Conservation (phyloP, 805 yeast species). For the Kazachstania taianensis region DNA sequence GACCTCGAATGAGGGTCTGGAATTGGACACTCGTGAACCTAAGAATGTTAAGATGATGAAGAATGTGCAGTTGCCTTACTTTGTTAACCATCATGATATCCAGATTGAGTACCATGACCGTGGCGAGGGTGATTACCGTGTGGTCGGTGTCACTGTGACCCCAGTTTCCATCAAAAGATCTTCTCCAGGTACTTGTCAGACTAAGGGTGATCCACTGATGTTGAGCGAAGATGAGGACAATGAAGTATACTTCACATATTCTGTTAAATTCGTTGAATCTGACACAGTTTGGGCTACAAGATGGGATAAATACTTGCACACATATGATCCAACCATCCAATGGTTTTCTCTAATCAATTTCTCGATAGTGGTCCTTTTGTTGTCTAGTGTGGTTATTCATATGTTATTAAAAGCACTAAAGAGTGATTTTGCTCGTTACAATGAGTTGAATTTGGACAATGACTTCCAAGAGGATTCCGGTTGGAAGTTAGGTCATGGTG, state of each 20-base stretch:
- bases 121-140: conserved; percentile 57
- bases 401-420: conserved; percentile 69
- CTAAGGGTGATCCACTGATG: conserved; percentile 33
- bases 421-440: conserved; percentile 79
- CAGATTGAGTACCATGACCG: conserved; percentile 75
- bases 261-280: conserved; percentile 62
- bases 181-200: conserved; percentile 29
- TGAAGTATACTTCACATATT: conserved; percentile 70
- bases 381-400: conserved; percentile 71
- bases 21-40: conserved; percentile 12
- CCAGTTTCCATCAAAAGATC: conserved; percentile 50
- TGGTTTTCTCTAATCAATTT: conserved; percentile 92
- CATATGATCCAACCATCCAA: conserved; percentile 85
- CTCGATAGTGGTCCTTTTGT: conserved; percentile 64
- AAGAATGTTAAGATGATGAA: conserved; percentile 12
- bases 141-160: conserved; percentile 78
- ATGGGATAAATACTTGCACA: conserved; percentile 95
- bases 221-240: conserved; percentile 43
- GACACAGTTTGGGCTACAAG: conserved; percentile 91
- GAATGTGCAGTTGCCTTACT: conserved; percentile 37
- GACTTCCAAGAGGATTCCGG: conserved; percentile 90
- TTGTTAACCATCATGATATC: conserved; percentile 76
- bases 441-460: conserved; percentile 78
- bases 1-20: conserved; percentile 10
- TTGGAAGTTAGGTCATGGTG: conserved; percentile 95